Percentiles rank a stretch among this genome's conserved stretches.
Conservation (phyloP, 2,329 filamentous ascomycete genomes). For the Zasmidium angulare region DNA sequence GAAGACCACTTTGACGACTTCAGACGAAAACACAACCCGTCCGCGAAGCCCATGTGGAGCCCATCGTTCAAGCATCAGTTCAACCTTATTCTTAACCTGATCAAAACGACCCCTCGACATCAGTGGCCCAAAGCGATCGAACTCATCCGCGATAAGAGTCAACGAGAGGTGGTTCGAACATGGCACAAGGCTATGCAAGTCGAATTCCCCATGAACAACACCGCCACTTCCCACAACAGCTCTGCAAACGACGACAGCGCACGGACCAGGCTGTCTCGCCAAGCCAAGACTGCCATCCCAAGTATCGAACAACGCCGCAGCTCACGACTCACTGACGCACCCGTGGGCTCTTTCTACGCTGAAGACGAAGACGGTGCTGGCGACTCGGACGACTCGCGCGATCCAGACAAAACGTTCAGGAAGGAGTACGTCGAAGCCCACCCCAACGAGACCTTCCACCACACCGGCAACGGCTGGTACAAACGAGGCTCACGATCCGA, state of each 20-base stretch:
- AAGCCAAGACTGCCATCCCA: conserved; percentile 16
- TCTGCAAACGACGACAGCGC: neutral
- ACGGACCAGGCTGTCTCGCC: conserved; percentile 16
- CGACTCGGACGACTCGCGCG: conserved; percentile 9
- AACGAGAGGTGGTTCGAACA: conserved; percentile 12
- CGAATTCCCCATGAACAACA: conserved; percentile 8
- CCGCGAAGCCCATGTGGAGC: conserved; percentile 19
- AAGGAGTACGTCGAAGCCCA: conserved; percentile 28
- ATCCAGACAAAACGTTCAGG: conserved; percentile 25
- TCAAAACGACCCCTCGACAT: conserved; percentile 17
- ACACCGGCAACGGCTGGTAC: conserved; percentile 31
- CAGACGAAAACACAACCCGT: conserved; percentile 17
- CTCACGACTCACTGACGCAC: conserved; percentile 19
- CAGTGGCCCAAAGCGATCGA: conserved; percentile 8
- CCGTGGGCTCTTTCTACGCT: conserved; percentile 10
- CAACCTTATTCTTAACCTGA: conserved; percentile 15
- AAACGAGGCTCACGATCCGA: conserved; percentile 21
- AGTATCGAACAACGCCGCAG: conserved; percentile 22
- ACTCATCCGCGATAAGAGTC: neutral
- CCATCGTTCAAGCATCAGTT: conserved; percentile 17
- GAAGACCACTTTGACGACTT: conserved; percentile 16
- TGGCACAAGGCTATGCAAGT: conserved; percentile 21
- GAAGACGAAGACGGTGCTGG: conserved; percentile 14
- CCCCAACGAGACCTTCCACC: conserved; percentile 30
- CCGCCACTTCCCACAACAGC: neutral